Evolutionary conservation across 495 filamentous ascomycete genomes (phyloP).

Genomic region (Talaromyces adpressus): DNA sequence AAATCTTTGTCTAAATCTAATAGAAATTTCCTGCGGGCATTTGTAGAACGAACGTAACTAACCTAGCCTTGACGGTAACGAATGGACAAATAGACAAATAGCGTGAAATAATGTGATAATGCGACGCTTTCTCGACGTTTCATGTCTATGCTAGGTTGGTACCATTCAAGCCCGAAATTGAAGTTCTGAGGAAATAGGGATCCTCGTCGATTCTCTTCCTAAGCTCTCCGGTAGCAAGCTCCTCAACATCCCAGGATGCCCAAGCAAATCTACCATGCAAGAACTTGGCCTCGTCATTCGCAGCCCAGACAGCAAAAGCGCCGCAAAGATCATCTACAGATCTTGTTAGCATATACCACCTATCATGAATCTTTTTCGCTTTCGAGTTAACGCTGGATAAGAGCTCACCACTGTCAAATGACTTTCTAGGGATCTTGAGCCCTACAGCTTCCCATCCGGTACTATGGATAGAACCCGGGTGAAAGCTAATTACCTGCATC

Average conservation of each 20-base stretch:
- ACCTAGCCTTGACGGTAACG: neutral
- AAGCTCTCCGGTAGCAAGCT: conserved; percentile 23
- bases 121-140: no score
- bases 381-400: neutral
- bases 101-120: neutral
- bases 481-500: conserved; percentile 36
- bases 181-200: conserved; percentile 15
- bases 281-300: conserved; percentile 37
- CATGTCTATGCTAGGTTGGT: neutral
- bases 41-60: no score
- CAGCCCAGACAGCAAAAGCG: conserved; percentile 43
- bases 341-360: neutral
- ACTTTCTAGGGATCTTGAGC: conserved; percentile 6
- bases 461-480: conserved; percentile 33
- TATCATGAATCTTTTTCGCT: neutral
- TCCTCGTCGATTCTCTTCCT: conserved; percentile 27
- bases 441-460: conserved; percentile 16
- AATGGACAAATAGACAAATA: neutral
- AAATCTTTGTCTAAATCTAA: no score
- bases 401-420: conserved; percentile 32
- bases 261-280: conserved; percentile 43
- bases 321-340: conserved; percentile 32
- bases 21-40: no score
- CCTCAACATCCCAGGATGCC: conserved; percentile 46
- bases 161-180: neutral